Base-by-base conservation (phyloP, 2,329 filamentous ascomycete genomes). In the Phyllosticta ampelicida region DNA sequence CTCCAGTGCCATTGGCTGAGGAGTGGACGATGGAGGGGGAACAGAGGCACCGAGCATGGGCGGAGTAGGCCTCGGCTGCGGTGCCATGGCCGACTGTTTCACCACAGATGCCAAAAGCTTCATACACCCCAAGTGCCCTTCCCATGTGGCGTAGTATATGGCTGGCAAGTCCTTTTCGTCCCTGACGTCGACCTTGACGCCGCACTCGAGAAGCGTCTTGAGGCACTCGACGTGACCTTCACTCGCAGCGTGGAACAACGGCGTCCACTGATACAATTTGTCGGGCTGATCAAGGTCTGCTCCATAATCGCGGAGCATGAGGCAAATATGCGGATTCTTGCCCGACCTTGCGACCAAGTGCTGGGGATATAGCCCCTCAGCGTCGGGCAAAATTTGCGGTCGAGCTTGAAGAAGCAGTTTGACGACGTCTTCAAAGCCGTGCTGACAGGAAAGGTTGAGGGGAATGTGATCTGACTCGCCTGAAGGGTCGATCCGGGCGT, bases 71-170 rank as follows among this genome's bases (percentile, higher is more conserved):
- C 50, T 69, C 76, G 65, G 78, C 80, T 65, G 48, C 61, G 61
- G 23, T 8, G 53, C 53, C 53, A 53, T 52, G 2, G 29, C 13
- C 11, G n/a, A 23, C 26, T 55, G 49, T n/a, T 55, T 19, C 58
- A 70, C 64, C 64, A 71, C 66, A 1, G 85, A 83, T 4, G 85
- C 85, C 29, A 99, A 81, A 8, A 96, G 79, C 66, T 86, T 86
- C 88, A 99, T 96, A 74, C 94, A 97, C 67, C 92, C 87, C 57
- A 97, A 75, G 69, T 97, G 89, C 0, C 94, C 94, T 74, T 99
- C 94, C 94, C 94, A 99, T 0, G 90, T 92, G 13, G 94, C 94
- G 72, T 99, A 99, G 73, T 99, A 99, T 85, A 97, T 90, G 26
- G 94, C 91, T 1, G 91, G 90, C 3, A 97, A 80, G 16, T 85